A percentile compares a stretch with the other conserved stretches of the same genome.
Conservation (phyloP, 768 basidiomycete species). For the Russula sp. region DNA sequence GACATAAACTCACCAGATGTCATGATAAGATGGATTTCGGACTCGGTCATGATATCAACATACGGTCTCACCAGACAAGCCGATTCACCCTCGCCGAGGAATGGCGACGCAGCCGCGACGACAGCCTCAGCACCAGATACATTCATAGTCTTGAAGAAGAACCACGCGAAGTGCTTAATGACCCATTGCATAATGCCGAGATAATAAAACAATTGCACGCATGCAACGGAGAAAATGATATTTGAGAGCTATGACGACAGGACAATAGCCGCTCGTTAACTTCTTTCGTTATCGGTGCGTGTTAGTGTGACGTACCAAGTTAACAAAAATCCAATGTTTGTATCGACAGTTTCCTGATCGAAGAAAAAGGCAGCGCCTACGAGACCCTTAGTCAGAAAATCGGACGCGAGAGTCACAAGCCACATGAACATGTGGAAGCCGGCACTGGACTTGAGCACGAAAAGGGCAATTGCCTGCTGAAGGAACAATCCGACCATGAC, state of each 20-base stretch:
- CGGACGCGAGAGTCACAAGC: constrained; percentile 75
- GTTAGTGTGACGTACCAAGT: constrained; percentile 48
- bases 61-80: constrained; percentile 84
- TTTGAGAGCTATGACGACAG: constrained; percentile 49
- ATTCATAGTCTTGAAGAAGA: constrained; percentile 90
- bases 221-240: constrained; percentile 95
- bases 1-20: constrained; percentile 57
- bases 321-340: constrained; percentile 84
- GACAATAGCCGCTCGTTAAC: not conserved
- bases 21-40: constrained; percentile 83
- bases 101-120: constrained; percentile 88
- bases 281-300: not conserved
- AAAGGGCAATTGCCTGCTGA: constrained; percentile 83
- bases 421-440: constrained; percentile 86
- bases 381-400: constrained; percentile 67
- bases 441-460: constrained; percentile 81
- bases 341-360: constrained; percentile 53
- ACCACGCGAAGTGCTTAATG: constrained; percentile 85
- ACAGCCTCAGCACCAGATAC: constrained; percentile 95
- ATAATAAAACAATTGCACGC: constrained; percentile 89
- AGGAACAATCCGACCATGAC: constrained; percentile 81
- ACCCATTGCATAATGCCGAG: constrained; percentile 94
- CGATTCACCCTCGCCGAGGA: constrained; percentile 88
- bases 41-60: constrained; percentile 79
- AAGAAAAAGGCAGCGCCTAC: constrained; percentile 83